Percentiles rank a stretch among this genome's conserved stretches.
Conservation (phyloP, 177 flowering plant species). For the Telopea speciosissima region DNA sequence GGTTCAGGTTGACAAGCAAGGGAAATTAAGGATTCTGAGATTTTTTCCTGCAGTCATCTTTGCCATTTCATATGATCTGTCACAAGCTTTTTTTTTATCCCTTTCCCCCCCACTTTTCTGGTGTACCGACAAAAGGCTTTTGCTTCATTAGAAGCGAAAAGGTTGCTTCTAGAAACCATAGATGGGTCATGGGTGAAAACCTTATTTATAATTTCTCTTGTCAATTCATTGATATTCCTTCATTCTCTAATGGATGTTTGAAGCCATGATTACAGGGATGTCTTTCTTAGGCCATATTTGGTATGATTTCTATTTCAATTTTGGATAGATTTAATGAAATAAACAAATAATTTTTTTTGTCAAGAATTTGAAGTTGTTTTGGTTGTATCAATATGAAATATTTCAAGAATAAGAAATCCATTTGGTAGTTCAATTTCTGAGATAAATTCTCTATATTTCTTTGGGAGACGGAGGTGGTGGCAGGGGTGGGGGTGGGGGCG, state of each 20-base stretch:
- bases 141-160: background rate
- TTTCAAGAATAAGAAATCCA: too few species aligned
- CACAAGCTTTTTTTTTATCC: background rate
- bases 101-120: background rate
- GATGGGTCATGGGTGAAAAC: background rate
- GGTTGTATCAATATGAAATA: too few species aligned
- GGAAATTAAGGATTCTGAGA: background rate
- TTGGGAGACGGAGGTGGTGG: too few species aligned
- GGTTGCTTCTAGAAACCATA: background rate
- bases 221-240: background rate
- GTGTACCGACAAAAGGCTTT: background rate
- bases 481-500: too few species aligned
- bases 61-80: too few species aligned
- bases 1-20: background rate
- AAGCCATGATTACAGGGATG: background rate
- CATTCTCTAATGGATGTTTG: background rate
- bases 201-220: background rate
- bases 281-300: too few species aligned
- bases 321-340: too few species aligned
- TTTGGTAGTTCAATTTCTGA: too few species aligned
- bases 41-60: background rate
- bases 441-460: too few species aligned
- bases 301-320: too few species aligned
- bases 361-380: too few species aligned
- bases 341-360: too few species aligned